Conservation (phyloP, 116 monocot genomes). For the Zostera marina region DNA sequence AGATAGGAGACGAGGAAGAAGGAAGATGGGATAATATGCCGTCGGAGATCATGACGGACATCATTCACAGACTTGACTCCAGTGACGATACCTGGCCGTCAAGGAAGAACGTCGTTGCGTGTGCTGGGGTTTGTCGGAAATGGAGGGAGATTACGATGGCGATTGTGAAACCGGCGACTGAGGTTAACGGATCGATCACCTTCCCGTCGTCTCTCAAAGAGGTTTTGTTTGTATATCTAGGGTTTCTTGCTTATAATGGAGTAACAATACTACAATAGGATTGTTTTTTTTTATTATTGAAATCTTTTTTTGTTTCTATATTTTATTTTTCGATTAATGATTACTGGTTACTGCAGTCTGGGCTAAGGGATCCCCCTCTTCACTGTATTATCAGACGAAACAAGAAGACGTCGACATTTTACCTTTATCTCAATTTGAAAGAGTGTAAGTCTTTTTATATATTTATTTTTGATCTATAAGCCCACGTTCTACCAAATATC, state of each 20-base stretch:
- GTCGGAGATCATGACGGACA: constrained; percentile 64
- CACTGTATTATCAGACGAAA: constrained; percentile 65
- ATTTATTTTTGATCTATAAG: too few species aligned
- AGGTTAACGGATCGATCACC: constrained; percentile 39
- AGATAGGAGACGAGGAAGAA: constrained; percentile 8
- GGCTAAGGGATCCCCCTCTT: constrained; percentile 35
- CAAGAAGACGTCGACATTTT: constrained; percentile 47
- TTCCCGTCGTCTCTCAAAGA: constrained; percentile 77
- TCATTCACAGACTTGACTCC: constrained; percentile 45
- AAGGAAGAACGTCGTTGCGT: constrained; percentile 42
- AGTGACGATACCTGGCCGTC: constrained; percentile 43
- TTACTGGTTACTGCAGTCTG: constrained; percentile 22
- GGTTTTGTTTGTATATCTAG: constrained; percentile 13
- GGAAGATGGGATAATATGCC: constrained; percentile 38
- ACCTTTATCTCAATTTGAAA: constrained; percentile 39
- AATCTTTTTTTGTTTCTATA: neutral
- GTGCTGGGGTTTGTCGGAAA: constrained; percentile 50
- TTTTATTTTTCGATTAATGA: neutral
- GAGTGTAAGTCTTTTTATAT: constrained; percentile 28
- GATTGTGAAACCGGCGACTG: constrained; percentile 25
- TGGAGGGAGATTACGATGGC: constrained; percentile 43
- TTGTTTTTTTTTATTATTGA: too few species aligned
- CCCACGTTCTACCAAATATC: too few species aligned
- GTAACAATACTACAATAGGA: too few species aligned
- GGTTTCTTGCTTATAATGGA: neutral